A percentile compares a stretch with the other conserved stretches of the same genome.
Conservation (phyloP, 371 early-diverging fungal genomes). For the Mortierella sp. region DNA sequence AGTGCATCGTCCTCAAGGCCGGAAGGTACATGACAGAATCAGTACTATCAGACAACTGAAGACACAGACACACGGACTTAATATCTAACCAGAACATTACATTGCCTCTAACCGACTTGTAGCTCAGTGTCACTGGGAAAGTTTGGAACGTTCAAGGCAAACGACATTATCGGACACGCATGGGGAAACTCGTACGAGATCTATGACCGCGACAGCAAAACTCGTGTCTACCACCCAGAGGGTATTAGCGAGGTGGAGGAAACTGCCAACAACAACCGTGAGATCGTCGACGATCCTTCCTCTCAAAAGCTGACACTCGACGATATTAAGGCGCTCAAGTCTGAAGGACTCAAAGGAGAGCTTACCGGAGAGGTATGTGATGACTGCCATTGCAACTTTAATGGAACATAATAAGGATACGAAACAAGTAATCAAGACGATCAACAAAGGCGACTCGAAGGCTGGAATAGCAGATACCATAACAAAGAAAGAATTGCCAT, state of each 20-base stretch:
- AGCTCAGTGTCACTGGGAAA: conserved; percentile 89
- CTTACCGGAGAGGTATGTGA: conserved; percentile 64
- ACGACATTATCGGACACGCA: conserved; percentile 86
- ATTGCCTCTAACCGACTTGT: not conserved
- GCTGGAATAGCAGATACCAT: no score
- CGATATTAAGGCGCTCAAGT: conserved; percentile 89
- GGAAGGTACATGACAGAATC: conserved; percentile 61
- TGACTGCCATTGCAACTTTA: not conserved
- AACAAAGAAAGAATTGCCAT: no score
- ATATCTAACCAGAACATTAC: not conserved
- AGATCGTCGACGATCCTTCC: conserved; percentile 79
- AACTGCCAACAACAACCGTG: conserved; percentile 89
- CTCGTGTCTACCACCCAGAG: conserved; percentile 36
- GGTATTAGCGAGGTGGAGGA: conserved; percentile 67
- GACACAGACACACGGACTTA: not conserved
- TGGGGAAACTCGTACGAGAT: conserved; percentile 93
- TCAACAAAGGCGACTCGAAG: no score
- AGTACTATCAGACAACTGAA: no score
- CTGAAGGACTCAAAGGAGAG: conserved; percentile 80
- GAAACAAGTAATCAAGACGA: no score
- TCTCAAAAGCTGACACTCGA: conserved; percentile 88
- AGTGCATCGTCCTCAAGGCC: conserved; percentile 79
- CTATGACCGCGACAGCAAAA: conserved; percentile 65
- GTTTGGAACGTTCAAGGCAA: conserved; percentile 89
- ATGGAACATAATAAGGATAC: no score